Percentiles rank a stretch among this genome's conserved stretches.
Conservation (phyloP, 2,329 filamentous ascomycete genomes). For the Penicillium sp. region DNA sequence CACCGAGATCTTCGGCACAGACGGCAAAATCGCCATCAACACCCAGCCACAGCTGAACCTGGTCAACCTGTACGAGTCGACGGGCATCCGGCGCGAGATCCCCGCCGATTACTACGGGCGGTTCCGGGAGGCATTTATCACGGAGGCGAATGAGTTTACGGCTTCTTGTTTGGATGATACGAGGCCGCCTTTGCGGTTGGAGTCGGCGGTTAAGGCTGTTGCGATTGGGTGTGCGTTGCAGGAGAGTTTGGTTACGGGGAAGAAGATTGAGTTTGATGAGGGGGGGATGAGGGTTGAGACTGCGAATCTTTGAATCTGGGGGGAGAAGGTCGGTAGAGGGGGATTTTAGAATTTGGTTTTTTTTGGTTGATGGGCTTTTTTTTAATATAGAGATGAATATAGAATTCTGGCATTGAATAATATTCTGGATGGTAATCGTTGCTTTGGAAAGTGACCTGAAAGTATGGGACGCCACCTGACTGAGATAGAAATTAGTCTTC, state of each 20-base stretch:
- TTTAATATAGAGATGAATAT: background rate
- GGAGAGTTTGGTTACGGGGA: conserved; percentile 46
- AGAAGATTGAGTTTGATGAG: conserved; percentile 44
- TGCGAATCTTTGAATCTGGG: background rate
- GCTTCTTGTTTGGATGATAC: conserved; percentile 58
- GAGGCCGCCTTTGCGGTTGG: conserved; percentile 56
- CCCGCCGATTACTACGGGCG: conserved; percentile 63
- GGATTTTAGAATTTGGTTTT: background rate
- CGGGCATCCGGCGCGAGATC: conserved; percentile 59
- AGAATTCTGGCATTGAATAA: background rate
- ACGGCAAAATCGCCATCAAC: conserved; percentile 63
- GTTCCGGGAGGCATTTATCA: conserved; percentile 63
- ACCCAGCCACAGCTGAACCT: conserved; percentile 57
- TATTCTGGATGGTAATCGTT: background rate
- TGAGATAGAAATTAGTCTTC: too few species aligned
- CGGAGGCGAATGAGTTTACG: conserved; percentile 64
- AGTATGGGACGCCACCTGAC: too few species aligned
- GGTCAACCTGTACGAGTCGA: conserved; percentile 56
- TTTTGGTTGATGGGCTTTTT: background rate
- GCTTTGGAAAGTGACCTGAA: too few species aligned
- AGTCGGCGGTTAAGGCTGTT: conserved; percentile 57
- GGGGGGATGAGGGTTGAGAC: conserved; percentile 48
- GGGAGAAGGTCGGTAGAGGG: too few species aligned
- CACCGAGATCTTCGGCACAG: conserved; percentile 66
- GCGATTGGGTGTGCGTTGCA: conserved; percentile 62